Percentiles rank a stretch among this genome's conserved stretches.
These are phyloP conservation scores for Phytophthora vignae DNA, from an alignment of 352 stramenopile species.

Conservation along the genomic window DNA sequence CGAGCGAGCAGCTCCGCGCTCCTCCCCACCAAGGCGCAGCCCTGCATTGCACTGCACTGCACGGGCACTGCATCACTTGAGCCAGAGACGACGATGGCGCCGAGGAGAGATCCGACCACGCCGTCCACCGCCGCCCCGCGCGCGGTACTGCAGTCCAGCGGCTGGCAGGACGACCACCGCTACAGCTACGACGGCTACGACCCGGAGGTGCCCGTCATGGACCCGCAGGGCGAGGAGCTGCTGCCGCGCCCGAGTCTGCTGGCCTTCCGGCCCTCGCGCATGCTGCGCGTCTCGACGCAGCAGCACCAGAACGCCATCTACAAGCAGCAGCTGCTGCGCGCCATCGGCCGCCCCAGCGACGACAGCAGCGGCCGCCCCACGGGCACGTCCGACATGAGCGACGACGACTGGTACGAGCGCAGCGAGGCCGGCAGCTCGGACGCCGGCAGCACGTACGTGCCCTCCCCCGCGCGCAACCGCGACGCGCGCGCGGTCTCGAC, in stretches of 20 bases:
- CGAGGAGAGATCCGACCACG: slow-evolving; percentile 30
- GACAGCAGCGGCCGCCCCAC: slow-evolving; percentile 3
- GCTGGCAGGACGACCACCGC: slow-evolving; percentile 27
- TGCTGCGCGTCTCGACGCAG: slow-evolving; percentile 56
- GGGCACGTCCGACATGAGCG: slow-evolving; percentile 29
- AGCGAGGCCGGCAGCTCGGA: slow-evolving; percentile 42
- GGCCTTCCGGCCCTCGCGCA: slow-evolving; percentile 56
- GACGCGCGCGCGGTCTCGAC: slow-evolving; percentile 23
- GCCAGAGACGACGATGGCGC: slow-evolving; percentile 30
- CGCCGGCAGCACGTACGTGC: slow-evolving; percentile 21
- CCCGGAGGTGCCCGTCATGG: slow-evolving; percentile 48
- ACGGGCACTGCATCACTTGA: slow-evolving; percentile 6
- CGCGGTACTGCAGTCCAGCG: slow-evolving; percentile 34
- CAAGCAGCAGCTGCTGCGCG: slow-evolving; percentile 50
- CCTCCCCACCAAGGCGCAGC: background rate
- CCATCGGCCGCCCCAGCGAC: slow-evolving; percentile 31
- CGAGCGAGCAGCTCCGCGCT: slow-evolving; percentile 3
- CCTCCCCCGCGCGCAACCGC: slow-evolving; percentile 22
- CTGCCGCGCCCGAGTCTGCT: slow-evolving; percentile 52
- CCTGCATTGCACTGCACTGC: background rate
- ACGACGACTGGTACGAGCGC: slow-evolving; percentile 44
- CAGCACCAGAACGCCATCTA: slow-evolving; percentile 53
- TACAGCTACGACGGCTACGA: slow-evolving; percentile 43
- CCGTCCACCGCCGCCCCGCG: slow-evolving; percentile 34
- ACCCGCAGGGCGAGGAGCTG: slow-evolving; percentile 32